Conservation (phyloP, 2,329 filamentous ascomycete species). For the Colletotrichum falcatum region DNA sequence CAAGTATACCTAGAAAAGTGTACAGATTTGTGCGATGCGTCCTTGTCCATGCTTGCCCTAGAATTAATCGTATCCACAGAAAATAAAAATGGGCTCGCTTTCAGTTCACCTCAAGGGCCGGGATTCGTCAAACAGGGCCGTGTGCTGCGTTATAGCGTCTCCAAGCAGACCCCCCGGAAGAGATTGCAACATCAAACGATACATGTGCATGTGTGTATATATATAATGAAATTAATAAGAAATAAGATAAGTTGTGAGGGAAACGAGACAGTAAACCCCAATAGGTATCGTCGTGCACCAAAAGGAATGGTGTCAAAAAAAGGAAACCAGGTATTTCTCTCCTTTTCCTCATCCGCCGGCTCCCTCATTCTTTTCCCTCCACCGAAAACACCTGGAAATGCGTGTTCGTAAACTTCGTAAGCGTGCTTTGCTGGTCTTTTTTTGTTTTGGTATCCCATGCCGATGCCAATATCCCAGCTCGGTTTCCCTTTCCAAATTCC, state of each 20-base stretch:
- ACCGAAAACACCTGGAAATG: not conserved
- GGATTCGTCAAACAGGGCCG: not conserved
- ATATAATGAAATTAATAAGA: not conserved
- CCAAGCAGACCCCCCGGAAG: not conserved
- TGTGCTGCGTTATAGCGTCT: not conserved
- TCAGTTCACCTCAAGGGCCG: not conserved
- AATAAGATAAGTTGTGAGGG: not conserved
- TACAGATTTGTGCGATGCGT: not conserved
- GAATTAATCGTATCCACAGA: not conserved
- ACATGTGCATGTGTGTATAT: not conserved
- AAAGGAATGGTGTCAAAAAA: slow-evolving; percentile 4
- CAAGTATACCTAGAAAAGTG: not conserved
- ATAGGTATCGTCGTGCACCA: slow-evolving; percentile 37
- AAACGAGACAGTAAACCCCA: slow-evolving; percentile 12
- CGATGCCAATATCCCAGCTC: not conserved
- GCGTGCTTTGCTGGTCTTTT: not conserved
- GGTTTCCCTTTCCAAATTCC: not conserved
- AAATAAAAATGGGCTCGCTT: not conserved
- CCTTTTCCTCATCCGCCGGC: slow-evolving; percentile 10
- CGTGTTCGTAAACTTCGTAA: slow-evolving; percentile 20
- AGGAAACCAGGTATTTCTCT: slow-evolving; percentile 11
- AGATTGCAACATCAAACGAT: not conserved
- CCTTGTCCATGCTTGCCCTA: not conserved
- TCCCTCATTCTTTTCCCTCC: slow-evolving; percentile 10
- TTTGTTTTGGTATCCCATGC: slow-evolving; percentile 8